Base-by-base conservation (phyloP, 345 rosid species). In the Lumnitzera littorea region DNA sequence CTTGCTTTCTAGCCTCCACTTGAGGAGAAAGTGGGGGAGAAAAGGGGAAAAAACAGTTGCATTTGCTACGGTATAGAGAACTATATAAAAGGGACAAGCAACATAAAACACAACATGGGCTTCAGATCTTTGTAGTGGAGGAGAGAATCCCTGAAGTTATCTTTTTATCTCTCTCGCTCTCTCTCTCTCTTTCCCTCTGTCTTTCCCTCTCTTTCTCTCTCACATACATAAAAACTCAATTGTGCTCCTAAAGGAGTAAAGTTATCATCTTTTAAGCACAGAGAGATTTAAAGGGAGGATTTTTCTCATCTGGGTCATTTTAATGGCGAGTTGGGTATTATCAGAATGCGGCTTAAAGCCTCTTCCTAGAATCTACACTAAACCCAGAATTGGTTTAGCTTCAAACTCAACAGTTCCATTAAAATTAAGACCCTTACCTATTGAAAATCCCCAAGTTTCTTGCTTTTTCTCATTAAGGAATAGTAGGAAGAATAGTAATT, bases 271-370 rank as follows among this genome's bases (percentile, higher is more conserved):
- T 36, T 27, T 7, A 36, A 5, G 43, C 43, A 5, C 5, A 36
- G 5, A 36, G 43, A 36, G 43, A 36, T 36, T 36, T 6, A 36
- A 36, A 36, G 43, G 43, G 11, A 36, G 43, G 11, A 36, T 24
- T 13, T 23, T 71, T n/a, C 61, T 52, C 61, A 46, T 51, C 70
- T 57, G 64, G 75, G 70, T 67, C 64, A 36, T 24, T 77, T 64
- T 72, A 80, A 85, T 87, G 96, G 89, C 85, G 80, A 76, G 76
- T 71, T 82, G 78, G 76, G 79, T 84, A 36, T 70, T 85, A 57
- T 78, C 89, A 57, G 86, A 86, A 84, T 84, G 89, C 76, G 92
- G 95, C 12, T 57, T 87, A 61, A 82, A 78, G 71, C 89, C 91
- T 15, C 83, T 80, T 48, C 95, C 95, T 59, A 66, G 65, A 57